Conservation (phyloP, 1,284 basidiomycete species). For the Trichosporon ovoides region DNA sequence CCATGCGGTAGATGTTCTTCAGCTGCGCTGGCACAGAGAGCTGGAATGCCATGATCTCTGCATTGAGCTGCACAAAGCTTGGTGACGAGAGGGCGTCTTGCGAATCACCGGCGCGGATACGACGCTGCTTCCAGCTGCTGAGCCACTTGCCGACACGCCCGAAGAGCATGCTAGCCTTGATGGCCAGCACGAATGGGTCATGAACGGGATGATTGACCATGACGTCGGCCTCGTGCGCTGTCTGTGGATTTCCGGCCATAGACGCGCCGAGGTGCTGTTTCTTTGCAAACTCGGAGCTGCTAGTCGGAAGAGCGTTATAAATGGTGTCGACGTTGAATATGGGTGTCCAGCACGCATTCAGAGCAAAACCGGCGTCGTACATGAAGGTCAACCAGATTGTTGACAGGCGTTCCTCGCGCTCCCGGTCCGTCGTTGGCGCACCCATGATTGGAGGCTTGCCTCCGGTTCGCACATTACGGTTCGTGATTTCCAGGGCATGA, state of each 20-base stretch:
- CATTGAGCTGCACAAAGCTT: constrained; percentile 23
- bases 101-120: constrained; percentile 28
- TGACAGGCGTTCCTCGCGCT: constrained; percentile 37
- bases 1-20: constrained; percentile 31
- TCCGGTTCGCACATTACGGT: constrained; percentile 22
- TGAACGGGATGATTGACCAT: constrained; percentile 34
- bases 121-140: constrained; percentile 37
- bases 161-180: constrained; percentile 33
- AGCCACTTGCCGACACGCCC: constrained; percentile 29
- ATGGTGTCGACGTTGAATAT: constrained; percentile 29
- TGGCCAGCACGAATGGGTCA: constrained; percentile 35
- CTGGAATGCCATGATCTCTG: constrained; percentile 35
- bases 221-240: constrained; percentile 26
- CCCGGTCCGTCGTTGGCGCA: constrained; percentile 20
- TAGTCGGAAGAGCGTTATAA: constrained; percentile 28
- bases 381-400: constrained; percentile 40
- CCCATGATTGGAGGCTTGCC: constrained; percentile 31
- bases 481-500: constrained; percentile 33
- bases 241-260: constrained; percentile 34
- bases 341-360: constrained; percentile 32
- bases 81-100: constrained; percentile 21
- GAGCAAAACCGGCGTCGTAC: constrained; percentile 29
- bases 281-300: constrained; percentile 22
- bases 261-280: background rate
- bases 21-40: constrained; percentile 23